Evolutionary conservation across 148 eudicot species (phyloP).

Genomic region (Mesembryanthemum crystallinum): DNA sequence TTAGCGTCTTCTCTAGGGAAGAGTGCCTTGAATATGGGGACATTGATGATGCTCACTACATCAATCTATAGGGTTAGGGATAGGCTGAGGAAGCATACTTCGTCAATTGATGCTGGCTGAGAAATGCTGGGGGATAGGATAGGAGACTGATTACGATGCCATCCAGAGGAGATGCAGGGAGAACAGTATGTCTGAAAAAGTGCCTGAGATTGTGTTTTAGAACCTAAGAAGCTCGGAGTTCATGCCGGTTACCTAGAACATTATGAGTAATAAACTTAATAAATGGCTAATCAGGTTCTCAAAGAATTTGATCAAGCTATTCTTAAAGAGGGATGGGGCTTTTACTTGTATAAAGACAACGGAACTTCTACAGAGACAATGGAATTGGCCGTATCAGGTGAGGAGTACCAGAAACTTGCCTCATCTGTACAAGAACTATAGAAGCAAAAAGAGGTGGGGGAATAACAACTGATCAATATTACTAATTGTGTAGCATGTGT

Average conservation of each 20-base stretch:
- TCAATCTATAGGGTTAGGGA: background rate
- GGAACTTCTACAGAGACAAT: constrained; percentile 7
- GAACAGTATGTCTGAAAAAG: constrained; percentile 4
- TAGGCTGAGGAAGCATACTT: constrained; percentile 4
- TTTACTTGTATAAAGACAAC: too few relatives aligned
- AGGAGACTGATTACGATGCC: constrained; percentile 9
- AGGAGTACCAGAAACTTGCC: constrained; percentile 6
- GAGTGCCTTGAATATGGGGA: background rate
- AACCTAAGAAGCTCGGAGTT: background rate
- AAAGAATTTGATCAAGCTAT: constrained; percentile 8
- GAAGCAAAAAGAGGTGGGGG: too few relatives aligned
- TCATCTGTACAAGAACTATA: background rate
- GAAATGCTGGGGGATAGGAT: background rate
- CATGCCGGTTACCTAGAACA: background rate
- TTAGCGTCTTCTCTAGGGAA: background rate
- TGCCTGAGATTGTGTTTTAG: constrained; percentile 16
- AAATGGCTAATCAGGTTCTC: constrained; percentile 11
- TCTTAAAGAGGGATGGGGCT: background rate
- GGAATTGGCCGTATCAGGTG: background rate
- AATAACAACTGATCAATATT: too few relatives aligned
- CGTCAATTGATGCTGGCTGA: background rate
- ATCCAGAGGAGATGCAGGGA: constrained; percentile 17
- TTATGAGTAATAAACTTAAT: background rate
- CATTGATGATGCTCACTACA: background rate
- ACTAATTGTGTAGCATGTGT: too few relatives aligned